Evolutionary conservation across 169 alveolate species (phyloP), one percentile per base, ranked within the genome.

Genomic region (Plasmodium relictum): DNA sequence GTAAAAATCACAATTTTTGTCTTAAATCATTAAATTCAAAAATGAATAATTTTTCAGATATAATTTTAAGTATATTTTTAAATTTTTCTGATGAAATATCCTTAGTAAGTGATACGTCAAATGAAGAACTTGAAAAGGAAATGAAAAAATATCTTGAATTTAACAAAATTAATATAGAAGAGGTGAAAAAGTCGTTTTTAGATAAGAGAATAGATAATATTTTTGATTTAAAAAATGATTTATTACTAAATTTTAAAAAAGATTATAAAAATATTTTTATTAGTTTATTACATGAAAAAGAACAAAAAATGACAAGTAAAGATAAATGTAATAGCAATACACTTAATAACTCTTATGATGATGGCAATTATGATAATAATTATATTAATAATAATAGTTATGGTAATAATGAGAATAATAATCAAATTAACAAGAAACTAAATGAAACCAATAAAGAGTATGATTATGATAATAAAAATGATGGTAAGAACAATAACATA

Each of bases 121-220:
- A 59, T 18, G 88, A 86, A 10, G 92, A 86, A 2, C 12, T 86
- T 3, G 88, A 86, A 58, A 86, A 2, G 22, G 92, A 86, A 37
- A 12, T 86, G 26, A 41, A 48, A 22, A 86, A 71, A 70, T 86
- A 58, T 56, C 18, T 70, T 24, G 87, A 70, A 61, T 0, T 41
- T n/a, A 63, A 52, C 8, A 71, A 70, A 59, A 86, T 86, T 2
- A 45, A 71, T 59, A 58, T 86, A 42, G 92, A 86, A 14, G 73
- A 45, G 31, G 42, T 83, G 50, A 72, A 71, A 42, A 44, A 62
- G 12, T 24, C 8, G 16, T n/a, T 18, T 39, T 22, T 26, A 31
- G 7, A 39, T 45, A 71, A 44, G n/a, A 59, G 18, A 7, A 10
- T 61, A 41, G 24, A 61, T 20, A 86, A 86, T 45, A 86, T 86